A percentile compares a stretch with the other conserved stretches of the same genome.
These are phyloP conservation scores for Saccharomycopsis sp. DNA, from an alignment of 805 yeast species.

Conservation along the genomic window DNA sequence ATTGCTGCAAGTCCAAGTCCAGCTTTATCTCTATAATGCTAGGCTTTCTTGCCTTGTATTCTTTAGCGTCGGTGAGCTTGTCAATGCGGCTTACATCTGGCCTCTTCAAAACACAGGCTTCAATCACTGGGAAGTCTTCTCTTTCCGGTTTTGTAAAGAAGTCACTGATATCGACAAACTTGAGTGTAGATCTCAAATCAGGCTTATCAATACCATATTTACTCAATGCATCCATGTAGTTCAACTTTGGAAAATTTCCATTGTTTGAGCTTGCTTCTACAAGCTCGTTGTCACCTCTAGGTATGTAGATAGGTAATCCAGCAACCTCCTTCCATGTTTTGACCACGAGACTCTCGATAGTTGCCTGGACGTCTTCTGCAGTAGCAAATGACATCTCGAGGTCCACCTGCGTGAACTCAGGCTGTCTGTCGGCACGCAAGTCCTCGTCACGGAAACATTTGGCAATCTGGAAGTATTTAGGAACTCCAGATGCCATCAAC, in stretches of 20 bases:
- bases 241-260: slow-evolving; percentile 37
- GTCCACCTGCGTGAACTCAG: slow-evolving; percentile 97
- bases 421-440: slow-evolving; percentile 89
- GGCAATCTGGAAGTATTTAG: slow-evolving; percentile 83
- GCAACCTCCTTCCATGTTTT: slow-evolving; percentile 49
- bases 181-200: slow-evolving; percentile 62
- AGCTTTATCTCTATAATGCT: slow-evolving; percentile 43
- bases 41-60: slow-evolving; percentile 55
- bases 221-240: slow-evolving; percentile 63
- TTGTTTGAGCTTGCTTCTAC: background rate
- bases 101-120: slow-evolving; percentile 56
- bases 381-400: slow-evolving; percentile 83
- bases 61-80: slow-evolving; percentile 32
- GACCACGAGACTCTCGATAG: slow-evolving; percentile 52
- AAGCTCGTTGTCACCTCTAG: slow-evolving; percentile 22
- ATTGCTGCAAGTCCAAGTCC: slow-evolving; percentile 32
- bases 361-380: slow-evolving; percentile 57
- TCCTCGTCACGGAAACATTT: slow-evolving; percentile 96
- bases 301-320: slow-evolving; percentile 32
- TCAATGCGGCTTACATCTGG: slow-evolving; percentile 29
- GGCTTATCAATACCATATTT: slow-evolving; percentile 92
- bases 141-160: slow-evolving; percentile 31
- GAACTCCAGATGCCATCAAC: slow-evolving; percentile 88
- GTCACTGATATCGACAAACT: slow-evolving; percentile 42
- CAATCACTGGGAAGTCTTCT: slow-evolving; percentile 59